Conservation (phyloP, 352 stramenopile genomes). For the Phytophthora uliginosa region DNA sequence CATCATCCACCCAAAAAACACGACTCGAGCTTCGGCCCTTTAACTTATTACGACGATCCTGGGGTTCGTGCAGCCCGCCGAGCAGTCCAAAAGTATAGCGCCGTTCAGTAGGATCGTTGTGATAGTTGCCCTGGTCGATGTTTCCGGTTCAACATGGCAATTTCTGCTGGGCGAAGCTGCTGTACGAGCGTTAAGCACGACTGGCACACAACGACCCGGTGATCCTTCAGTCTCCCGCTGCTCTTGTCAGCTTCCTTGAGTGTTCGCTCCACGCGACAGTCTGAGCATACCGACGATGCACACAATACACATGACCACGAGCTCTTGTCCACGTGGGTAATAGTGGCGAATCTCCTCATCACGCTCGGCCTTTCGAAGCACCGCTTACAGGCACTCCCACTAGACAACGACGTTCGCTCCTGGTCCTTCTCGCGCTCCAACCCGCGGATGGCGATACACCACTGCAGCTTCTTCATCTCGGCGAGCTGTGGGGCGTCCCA, state of each 20-base stretch:
- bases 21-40: no score
- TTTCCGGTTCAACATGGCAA: conserved; percentile 24
- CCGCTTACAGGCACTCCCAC: conserved; percentile 11
- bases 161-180: conserved; percentile 21
- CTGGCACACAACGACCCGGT: conserved; percentile 24
- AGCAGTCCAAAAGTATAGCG: no score
- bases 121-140: conserved; percentile 3
- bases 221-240: conserved; percentile 17
- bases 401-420: not conserved
- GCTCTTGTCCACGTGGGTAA: conserved; percentile 5
- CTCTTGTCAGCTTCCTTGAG: conserved; percentile 18
- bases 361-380: conserved; percentile 18
- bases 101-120: not conserved
- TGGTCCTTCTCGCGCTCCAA: conserved; percentile 18
- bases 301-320: conserved; percentile 18
- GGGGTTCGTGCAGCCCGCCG: no score
- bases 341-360: conserved; percentile 7
- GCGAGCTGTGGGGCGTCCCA: conserved; percentile 28
- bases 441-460: conserved; percentile 16
- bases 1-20: no score
- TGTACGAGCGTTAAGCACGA: conserved; percentile 29
- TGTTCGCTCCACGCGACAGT: conserved; percentile 24
- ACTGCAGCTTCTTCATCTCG: conserved; percentile 38
- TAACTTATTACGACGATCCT: no score
- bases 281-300: conserved; percentile 13